These are phyloP conservation scores for Boletus sp. DNA, from an alignment of 1,284 basidiomycete species.

Conservation along the genomic window DNA sequence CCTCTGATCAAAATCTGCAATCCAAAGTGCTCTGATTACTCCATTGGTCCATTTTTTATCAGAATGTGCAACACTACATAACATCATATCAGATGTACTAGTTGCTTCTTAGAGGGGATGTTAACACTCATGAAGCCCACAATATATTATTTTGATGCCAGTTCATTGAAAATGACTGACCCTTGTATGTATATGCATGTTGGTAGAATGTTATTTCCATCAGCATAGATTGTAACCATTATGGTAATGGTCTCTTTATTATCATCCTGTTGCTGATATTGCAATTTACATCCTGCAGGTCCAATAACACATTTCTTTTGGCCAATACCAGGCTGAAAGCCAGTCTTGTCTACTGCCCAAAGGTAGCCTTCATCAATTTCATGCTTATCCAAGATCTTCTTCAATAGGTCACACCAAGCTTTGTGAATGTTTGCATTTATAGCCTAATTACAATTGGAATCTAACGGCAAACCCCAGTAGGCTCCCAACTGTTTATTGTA, in stretches of 20 bases:
- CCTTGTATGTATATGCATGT: background rate
- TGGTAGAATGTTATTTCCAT: background rate
- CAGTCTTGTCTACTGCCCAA: background rate
- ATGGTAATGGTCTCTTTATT: no score
- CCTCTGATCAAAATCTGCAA: background rate
- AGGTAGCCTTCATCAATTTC: background rate
- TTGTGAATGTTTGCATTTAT: background rate
- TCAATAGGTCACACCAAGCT: background rate
- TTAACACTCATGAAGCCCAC: no score
- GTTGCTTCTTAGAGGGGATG: no score
- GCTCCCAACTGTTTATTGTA: no score
- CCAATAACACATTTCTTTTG: no score
- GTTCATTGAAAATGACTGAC: background rate
- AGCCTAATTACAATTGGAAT: no score
- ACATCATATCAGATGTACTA: no score
- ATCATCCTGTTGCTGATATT: no score
- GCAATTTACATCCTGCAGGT: no score
- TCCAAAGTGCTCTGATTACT: background rate
- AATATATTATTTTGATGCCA: background rate
- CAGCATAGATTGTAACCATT: no score
- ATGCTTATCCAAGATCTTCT: background rate
- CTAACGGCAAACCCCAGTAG: no score
- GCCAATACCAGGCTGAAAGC: background rate
- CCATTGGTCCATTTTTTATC: background rate
- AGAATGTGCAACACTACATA: background rate